These are phyloP conservation scores for Myxozyma geophila DNA, from an alignment of 805 yeast species.

Conservation along the genomic window DNA sequence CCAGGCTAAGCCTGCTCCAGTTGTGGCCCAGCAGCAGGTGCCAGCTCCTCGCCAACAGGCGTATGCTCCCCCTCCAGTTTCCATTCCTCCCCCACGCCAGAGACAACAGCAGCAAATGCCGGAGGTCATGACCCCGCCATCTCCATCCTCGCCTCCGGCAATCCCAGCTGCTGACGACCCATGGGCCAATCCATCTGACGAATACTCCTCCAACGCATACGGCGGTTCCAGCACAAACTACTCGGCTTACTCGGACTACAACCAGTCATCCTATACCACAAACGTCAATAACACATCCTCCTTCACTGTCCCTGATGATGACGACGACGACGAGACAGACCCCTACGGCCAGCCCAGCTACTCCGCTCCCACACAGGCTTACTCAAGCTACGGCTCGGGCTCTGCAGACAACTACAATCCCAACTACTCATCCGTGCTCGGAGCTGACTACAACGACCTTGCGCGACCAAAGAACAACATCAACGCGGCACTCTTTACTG, in stretches of 20 bases:
- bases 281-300: constrained; percentile 11
- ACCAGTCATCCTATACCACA: constrained; percentile 13
- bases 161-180: constrained; percentile 28
- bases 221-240: background rate
- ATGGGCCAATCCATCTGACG: constrained; percentile 28
- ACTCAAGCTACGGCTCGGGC: constrained; percentile 7
- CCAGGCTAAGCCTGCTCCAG: constrained; percentile 8
- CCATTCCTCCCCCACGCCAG: constrained; percentile 2
- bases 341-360: constrained; percentile 4
- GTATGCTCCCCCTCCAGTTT: constrained; percentile 6
- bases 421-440: constrained; percentile 36
- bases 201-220: constrained; percentile 13
- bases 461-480: constrained; percentile 24
- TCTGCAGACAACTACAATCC: constrained; percentile 11
- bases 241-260: constrained; percentile 11
- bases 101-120: constrained; percentile 24
- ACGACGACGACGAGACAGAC: constrained; percentile 13
- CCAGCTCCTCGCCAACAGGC: constrained; percentile 14
- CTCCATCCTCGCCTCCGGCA: constrained; percentile 35
- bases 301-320: constrained; percentile 13
- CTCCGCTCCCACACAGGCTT: background rate
- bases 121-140: constrained; percentile 32
- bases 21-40: background rate
- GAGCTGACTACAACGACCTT: constrained; percentile 34
- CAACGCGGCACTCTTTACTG: constrained; percentile 21